phyloP scores from a whole-genome alignment of 2,329 filamentous ascomycete species.

The Fusarium piperis region DNA sequence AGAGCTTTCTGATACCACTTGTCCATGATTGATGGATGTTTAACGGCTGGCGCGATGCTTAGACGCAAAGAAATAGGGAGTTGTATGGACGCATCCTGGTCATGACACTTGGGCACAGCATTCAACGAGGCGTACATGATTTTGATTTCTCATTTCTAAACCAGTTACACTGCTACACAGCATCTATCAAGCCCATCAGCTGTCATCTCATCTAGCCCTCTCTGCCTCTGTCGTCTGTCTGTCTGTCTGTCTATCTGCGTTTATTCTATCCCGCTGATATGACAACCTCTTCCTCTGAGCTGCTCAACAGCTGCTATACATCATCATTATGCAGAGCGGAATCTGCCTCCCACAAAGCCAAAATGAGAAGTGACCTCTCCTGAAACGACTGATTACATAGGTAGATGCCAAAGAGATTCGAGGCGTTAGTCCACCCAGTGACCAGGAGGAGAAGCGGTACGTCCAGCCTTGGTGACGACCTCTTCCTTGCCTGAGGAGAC shows the following conservation, averaged over 20 bases:
- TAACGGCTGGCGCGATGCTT: not conserved
- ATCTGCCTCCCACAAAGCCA: conserved; percentile 14
- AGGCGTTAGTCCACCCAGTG: conserved; percentile 23
- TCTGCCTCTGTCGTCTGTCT: not conserved
- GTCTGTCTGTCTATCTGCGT: not conserved
- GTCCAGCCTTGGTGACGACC: conserved; percentile 19
- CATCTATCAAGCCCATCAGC: conserved; percentile 15
- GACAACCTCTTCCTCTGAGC: not conserved
- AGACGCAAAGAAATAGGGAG: not conserved
- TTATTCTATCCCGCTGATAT: not conserved
- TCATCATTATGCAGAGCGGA: conserved; percentile 14
- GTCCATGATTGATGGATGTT: not conserved
- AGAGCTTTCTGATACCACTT: conserved; percentile 16
- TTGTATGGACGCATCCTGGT: not conserved
- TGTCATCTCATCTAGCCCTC: not conserved
- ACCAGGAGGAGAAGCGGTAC: conserved; percentile 22
- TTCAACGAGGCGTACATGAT: not conserved
- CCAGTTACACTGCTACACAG: conserved; percentile 21
- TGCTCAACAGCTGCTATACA: not conserved
- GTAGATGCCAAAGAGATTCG: conserved; percentile 7
- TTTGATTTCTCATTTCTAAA: conserved; percentile 13
- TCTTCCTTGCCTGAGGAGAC: conserved; percentile 41
- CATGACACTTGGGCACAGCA: not conserved
- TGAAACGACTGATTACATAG: conserved; percentile 13
- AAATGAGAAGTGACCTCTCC: conserved; percentile 14